Conservation (phyloP, 305 asterid genomes). For the Ajuga reptans region DNA sequence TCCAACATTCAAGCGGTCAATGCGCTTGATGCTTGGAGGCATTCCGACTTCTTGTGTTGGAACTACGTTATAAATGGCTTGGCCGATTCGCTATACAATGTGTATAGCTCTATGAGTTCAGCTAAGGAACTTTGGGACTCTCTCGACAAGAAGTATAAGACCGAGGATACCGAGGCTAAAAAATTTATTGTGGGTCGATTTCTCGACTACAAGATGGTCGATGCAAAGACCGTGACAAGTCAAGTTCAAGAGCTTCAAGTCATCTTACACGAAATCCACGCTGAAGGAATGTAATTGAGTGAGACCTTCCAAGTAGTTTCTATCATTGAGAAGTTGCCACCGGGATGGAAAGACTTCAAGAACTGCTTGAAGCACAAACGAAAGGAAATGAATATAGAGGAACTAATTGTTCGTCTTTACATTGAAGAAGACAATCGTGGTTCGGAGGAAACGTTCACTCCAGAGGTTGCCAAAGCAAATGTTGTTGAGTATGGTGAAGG, state of each 20-base stretch:
- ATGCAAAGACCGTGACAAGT: no score
- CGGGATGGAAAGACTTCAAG: not conserved
- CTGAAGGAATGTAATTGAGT: no score
- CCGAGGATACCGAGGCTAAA: not conserved
- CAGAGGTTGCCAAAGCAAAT: not conserved
- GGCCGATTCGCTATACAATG: not conserved
- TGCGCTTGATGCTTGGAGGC: not conserved
- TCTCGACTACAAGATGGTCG: not conserved
- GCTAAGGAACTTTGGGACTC: not conserved
- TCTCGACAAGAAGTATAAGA: not conserved
- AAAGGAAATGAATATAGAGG: not conserved
- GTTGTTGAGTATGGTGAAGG: not conserved
- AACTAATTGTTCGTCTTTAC: not conserved
- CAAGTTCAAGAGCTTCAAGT: no score
- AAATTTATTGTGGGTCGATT: no score
- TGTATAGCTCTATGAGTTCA: not conserved
- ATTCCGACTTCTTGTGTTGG: no score
- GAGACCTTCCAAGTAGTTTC: not conserved
- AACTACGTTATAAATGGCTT: not conserved
- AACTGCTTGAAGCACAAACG: not conserved
- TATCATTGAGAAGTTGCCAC: not conserved
- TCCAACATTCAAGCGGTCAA: not conserved
- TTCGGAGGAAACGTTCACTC: not conserved
- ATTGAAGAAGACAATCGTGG: not conserved
- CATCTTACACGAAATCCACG: no score